These are phyloP conservation scores for Alternaria sp. DNA, from an alignment of 2,329 filamentous ascomycete genomes.

Conservation along the genomic window DNA sequence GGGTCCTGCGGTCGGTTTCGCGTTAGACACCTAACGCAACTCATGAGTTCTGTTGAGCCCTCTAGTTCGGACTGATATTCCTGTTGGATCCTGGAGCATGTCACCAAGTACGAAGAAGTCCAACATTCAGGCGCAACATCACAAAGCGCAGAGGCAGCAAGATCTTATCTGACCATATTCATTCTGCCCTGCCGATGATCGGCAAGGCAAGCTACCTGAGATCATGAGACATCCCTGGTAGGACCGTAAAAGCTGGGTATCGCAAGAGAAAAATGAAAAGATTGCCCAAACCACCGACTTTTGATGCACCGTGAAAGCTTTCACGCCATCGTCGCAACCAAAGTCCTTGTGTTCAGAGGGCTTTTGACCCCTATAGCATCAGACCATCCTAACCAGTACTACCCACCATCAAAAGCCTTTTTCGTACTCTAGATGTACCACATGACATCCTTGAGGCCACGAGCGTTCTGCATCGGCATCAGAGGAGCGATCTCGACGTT, in stretches of 20 bases:
- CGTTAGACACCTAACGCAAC: not conserved
- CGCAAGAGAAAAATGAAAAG: slow-evolving; percentile 1
- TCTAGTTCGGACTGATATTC: not conserved
- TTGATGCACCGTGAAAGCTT: slow-evolving; percentile 8
- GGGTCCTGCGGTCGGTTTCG: not conserved
- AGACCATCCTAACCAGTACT: not conserved
- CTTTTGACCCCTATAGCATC: not conserved
- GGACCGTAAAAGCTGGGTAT: slow-evolving; percentile 7
- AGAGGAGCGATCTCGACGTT: slow-evolving; percentile 52
- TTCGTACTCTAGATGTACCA: slow-evolving; percentile 58
- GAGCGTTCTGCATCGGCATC: slow-evolving; percentile 52
- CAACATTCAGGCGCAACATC: not conserved
- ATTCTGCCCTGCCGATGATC: slow-evolving; percentile 6
- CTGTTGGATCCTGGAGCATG: not conserved
- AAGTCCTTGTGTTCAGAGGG: not conserved
- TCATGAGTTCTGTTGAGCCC: not conserved
- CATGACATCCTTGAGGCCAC: slow-evolving; percentile 56
- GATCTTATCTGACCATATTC: not conserved
- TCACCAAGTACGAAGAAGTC: not conserved
- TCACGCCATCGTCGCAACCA: slow-evolving; percentile 12
- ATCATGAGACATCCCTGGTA: not conserved
- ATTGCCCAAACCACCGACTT: slow-evolving; percentile 7
- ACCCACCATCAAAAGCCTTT: not conserved
- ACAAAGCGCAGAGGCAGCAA: not conserved
- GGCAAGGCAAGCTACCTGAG: not conserved